Percentiles rank a stretch among this genome's conserved stretches.
phyloP scores from a whole-genome alignment of 495 filamentous ascomycete species.

The Penicillium samsonianum region DNA sequence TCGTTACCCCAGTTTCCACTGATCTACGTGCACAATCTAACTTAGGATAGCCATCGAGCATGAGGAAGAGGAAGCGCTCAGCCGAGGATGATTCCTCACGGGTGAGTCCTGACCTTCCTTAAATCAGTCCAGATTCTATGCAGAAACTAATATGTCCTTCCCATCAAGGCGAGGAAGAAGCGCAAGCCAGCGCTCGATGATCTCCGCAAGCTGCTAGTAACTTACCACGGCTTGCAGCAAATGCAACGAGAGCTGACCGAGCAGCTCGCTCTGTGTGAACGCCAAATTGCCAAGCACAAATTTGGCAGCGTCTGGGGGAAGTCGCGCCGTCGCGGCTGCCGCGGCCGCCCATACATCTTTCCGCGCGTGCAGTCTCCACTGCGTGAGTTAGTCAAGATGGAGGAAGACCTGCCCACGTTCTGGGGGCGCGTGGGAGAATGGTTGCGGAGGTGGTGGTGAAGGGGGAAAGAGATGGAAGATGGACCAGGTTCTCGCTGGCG shows the following conservation, averaged over 20 bases:
- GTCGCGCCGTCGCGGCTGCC: background rate
- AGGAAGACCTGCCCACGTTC: background rate
- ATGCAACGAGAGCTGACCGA: background rate
- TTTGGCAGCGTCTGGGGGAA: background rate
- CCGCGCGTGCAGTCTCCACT: background rate
- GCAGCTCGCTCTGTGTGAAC: background rate
- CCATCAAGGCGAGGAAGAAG: background rate
- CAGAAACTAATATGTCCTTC: background rate
- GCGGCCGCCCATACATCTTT: background rate
- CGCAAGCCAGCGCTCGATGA: background rate
- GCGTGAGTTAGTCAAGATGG: background rate
- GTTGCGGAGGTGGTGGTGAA: background rate
- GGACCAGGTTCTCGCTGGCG: background rate
- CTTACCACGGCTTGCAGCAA: background rate
- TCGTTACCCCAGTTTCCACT: background rate
- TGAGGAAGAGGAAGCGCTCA: slow-evolving; percentile 5
- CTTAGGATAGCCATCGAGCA: background rate
- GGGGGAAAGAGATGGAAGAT: background rate
- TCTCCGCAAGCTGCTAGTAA: background rate
- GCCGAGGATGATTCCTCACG: background rate
- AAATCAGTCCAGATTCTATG: background rate
- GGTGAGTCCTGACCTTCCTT: background rate
- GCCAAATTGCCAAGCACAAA: background rate
- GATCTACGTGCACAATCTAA: background rate
- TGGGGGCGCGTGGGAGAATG: background rate